Conservation (phyloP, 331 rosid species). For the Malus hybrid region DNA sequence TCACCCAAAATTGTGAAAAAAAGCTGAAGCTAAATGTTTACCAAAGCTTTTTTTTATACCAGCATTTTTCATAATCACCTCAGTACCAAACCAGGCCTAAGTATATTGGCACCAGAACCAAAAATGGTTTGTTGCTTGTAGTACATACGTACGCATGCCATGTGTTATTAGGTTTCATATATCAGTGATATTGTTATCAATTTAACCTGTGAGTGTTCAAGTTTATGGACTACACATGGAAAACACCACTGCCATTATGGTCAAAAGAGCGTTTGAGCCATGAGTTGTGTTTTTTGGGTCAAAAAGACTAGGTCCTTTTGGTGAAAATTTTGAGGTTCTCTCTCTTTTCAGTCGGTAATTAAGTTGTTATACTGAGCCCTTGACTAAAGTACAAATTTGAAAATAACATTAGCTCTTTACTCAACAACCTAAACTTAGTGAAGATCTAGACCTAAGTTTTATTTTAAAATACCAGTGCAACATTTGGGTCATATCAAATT, state of each 20-base stretch:
- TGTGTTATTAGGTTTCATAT: too few species aligned
- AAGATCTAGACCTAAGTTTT: not conserved
- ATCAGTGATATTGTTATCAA: too few species aligned
- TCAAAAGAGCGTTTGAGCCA: too few species aligned
- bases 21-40: too few species aligned
- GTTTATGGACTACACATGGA: not conserved
- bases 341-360: too few species aligned
- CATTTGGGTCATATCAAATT: not conserved
- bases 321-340: not conserved
- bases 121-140: too few species aligned
- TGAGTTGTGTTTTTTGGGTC: not conserved
- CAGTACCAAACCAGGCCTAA: too few species aligned
- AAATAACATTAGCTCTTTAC: not conserved
- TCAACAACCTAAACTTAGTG: not conserved
- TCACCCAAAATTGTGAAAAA: too few species aligned
- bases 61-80: too few species aligned
- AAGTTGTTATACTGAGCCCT: not conserved
- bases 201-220: not conserved
- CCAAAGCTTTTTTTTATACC: too few species aligned
- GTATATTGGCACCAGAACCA: too few species aligned
- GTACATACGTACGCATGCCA: too few species aligned
- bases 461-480: not conserved
- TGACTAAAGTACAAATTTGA: not conserved
- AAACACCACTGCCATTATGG: not conserved
- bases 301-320: not conserved